Conservation (phyloP, 495 filamentous ascomycete species). For the Talaromyces nanjingensis region DNA sequence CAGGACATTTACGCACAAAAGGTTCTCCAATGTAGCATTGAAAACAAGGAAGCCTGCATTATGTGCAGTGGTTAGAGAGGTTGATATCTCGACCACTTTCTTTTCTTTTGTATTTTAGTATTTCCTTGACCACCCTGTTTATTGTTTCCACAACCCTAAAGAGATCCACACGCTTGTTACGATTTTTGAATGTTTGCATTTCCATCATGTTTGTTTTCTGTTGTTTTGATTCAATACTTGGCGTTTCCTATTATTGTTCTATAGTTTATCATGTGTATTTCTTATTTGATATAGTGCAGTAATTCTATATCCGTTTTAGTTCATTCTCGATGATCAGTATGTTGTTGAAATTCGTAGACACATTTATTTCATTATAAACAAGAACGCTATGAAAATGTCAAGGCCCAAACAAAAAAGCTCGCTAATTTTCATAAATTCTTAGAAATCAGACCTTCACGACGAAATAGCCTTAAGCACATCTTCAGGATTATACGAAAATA, state of each 20-base stretch:
- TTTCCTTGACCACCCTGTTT: conserved; percentile 1
- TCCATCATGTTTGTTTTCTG: conserved; percentile 11
- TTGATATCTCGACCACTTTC: conserved; percentile 1
- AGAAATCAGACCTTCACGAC: not conserved
- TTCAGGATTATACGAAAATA: not conserved
- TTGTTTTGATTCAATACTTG: conserved; percentile 14
- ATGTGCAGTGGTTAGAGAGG: conserved; percentile 76
- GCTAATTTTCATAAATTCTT: not conserved
- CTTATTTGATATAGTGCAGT: not conserved
- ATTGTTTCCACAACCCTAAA: conserved; percentile 6
- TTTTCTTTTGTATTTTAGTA: conserved; percentile 13
- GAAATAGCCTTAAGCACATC: not conserved
- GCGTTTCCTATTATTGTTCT: conserved; percentile 4
- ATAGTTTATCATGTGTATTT: not conserved
- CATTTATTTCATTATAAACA: not conserved
- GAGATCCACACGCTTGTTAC: not conserved
- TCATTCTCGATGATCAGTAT: not conserved
- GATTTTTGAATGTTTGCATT: conserved; percentile 10
- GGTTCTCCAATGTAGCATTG: conserved; percentile 86
- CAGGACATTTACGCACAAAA: conserved; percentile 89
- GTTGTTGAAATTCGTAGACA: not conserved
- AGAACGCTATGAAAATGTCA: not conserved
- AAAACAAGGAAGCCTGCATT: conserved; percentile 80
- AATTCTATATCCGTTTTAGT: not conserved
- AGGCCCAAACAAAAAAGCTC: not conserved